Evolutionary conservation across 768 basidiomycete species (phyloP).

Genomic region (Cubamyces sp.): DNA sequence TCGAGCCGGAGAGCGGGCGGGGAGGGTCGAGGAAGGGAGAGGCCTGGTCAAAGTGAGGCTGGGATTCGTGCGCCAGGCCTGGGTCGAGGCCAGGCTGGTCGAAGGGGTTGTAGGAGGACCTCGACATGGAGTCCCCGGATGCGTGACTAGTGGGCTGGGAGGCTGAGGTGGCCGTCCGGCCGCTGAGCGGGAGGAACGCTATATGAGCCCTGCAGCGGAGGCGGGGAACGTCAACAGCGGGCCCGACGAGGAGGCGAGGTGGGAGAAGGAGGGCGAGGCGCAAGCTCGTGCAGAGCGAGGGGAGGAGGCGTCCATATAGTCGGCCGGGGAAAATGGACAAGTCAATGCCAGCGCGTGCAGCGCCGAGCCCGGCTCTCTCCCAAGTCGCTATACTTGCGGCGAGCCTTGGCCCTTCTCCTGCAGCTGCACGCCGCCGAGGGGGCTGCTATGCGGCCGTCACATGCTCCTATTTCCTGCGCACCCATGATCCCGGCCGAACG

Average conservation of each 20-base stretch:
- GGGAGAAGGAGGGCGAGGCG: slow-evolving; percentile 24
- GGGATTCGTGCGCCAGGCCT: neutral
- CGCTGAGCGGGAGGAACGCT: neutral
- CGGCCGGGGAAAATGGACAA: slow-evolving; percentile 47
- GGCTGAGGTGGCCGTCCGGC: neutral
- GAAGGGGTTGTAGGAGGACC: slow-evolving; percentile 20
- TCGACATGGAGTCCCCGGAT: slow-evolving; percentile 4
- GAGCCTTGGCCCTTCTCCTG: neutral
- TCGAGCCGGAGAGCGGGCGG: slow-evolving; percentile 13
- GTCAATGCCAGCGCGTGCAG: slow-evolving; percentile 62
- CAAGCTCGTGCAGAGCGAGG: slow-evolving; percentile 38
- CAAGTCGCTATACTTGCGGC: neutral
- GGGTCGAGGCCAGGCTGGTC: slow-evolving; percentile 1
- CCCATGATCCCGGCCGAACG: slow-evolving; percentile 16
- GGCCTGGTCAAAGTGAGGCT: neutral
- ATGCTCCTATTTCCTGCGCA: slow-evolving; percentile 1
- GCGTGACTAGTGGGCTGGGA: neutral
- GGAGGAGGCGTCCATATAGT: slow-evolving; percentile 58
- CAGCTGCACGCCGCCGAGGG: neutral
- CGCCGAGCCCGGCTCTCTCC: slow-evolving; percentile 73
- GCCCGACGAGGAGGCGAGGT: slow-evolving; percentile 17
- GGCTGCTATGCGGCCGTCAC: slow-evolving; percentile 9
- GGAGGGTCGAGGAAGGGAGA: slow-evolving; percentile 12
- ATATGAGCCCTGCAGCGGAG: neutral
- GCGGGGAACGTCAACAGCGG: slow-evolving; percentile 11